Conservation (phyloP, 1,284 basidiomycete genomes). For the Omphalotus olearius region DNA sequence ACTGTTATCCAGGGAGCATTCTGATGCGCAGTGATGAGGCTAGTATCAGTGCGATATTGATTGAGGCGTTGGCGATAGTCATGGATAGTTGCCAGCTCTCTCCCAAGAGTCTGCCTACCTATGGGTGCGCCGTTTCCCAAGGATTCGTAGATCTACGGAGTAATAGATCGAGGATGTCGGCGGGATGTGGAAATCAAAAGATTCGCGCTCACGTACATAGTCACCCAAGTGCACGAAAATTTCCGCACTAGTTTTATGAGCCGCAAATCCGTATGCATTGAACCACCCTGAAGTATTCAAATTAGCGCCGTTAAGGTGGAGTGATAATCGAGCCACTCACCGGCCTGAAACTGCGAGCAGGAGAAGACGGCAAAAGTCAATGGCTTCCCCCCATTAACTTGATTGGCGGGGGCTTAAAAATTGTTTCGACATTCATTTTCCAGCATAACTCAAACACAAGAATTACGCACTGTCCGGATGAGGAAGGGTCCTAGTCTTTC, state of each 20-base stretch:
- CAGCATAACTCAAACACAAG: not conserved
- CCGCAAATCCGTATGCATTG: constrained; percentile 63
- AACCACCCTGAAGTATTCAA: constrained; percentile 50
- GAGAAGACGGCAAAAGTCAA: constrained; percentile 57
- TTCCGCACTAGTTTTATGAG: constrained; percentile 53
- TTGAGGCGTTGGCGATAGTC: constrained; percentile 61
- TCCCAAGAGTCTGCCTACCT: constrained; percentile 42
- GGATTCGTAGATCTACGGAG: constrained; percentile 48
- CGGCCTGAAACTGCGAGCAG: constrained; percentile 52
- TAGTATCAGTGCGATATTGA: constrained; percentile 56
- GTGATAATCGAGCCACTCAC: constrained; percentile 20
- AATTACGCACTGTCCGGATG: constrained; percentile 37
- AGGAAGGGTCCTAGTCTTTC: constrained; percentile 46
- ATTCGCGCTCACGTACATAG: constrained; percentile 37
- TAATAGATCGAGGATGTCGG: not conserved
- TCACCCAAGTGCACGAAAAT: constrained; percentile 64
- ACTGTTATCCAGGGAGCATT: constrained; percentile 56
- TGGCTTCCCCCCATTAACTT: constrained; percentile 53
- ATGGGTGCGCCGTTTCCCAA: constrained; percentile 43
- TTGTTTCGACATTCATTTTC: not conserved
- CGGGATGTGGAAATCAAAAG: not conserved
- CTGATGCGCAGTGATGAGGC: constrained; percentile 47
- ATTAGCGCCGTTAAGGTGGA: not conserved
- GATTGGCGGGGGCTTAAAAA: constrained; percentile 38
- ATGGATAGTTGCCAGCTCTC: constrained; percentile 56